phyloP scores from a whole-genome alignment of 2,329 filamentous ascomycete genomes.

The Ceratocystis alfenasii region DNA sequence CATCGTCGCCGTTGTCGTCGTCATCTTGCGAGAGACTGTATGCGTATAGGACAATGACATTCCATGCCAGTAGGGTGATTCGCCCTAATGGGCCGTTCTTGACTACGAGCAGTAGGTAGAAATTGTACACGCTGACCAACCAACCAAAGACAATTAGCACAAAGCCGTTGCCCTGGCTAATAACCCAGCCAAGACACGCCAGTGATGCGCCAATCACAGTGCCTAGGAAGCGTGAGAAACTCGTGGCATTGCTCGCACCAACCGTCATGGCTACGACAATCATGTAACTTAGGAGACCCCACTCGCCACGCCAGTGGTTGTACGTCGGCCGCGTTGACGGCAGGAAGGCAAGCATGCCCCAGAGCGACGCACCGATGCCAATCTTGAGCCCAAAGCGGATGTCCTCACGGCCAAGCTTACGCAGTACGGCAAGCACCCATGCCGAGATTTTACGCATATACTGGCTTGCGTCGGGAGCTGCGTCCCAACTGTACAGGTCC shows the following conservation, averaged over 20 bases:
- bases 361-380: constrained; percentile 75
- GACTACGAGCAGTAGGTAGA: constrained; percentile 76
- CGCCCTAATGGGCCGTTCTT: constrained; percentile 82
- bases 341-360: constrained; percentile 81
- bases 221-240: constrained; percentile 71
- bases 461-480: constrained; percentile 37
- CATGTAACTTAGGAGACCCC: constrained; percentile 95
- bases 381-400: constrained; percentile 81
- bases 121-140: constrained; percentile 68
- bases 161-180: constrained; percentile 60
- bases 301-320: constrained; percentile 83
- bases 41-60: constrained; percentile 84
- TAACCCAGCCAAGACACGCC: constrained; percentile 66
- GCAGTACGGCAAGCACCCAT: constrained; percentile 34
- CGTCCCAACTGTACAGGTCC: constrained; percentile 46
- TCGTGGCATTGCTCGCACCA: constrained; percentile 87
- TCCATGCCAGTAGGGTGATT: constrained; percentile 92
- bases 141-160: constrained; percentile 72
- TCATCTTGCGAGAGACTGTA: constrained; percentile 78
- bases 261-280: constrained; percentile 97
- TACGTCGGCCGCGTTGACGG: constrained; percentile 67
- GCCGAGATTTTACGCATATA: constrained; percentile 38
- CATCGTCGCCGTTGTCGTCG: constrained; percentile 66
- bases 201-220: constrained; percentile 69
- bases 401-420: constrained; percentile 43